Evolutionary conservation across 441 rosid species (phyloP).

Genomic region (Pelargonium citronellum): DNA sequence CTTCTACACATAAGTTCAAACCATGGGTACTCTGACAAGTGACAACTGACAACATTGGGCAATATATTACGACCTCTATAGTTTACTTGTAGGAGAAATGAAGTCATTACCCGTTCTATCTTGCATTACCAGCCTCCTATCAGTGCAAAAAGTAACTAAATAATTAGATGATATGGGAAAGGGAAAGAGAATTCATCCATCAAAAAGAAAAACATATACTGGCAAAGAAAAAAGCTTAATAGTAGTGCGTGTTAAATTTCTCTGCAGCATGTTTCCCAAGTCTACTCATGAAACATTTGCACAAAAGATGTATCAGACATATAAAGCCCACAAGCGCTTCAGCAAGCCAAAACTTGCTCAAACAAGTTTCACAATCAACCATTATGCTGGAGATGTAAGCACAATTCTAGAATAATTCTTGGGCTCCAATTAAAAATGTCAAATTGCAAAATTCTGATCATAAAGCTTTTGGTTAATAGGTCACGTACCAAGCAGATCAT

Average conservation of each 20-base stretch:
- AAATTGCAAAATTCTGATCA: constrained; percentile 14
- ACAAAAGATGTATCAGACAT: constrained; percentile 97
- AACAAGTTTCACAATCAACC: constrained; percentile 86
- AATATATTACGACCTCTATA: background rate
- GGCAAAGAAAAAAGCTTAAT: constrained; percentile 6
- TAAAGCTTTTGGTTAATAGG: constrained; percentile 42
- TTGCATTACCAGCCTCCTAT: background rate
- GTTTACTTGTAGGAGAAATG: background rate
- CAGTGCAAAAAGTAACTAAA: background rate
- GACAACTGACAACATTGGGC: too few species aligned
- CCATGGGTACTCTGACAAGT: background rate
- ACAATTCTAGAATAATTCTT: constrained; percentile 3
- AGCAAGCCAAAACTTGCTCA: constrained; percentile 98
- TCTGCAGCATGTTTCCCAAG: constrained; percentile 93
- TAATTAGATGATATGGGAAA: background rate
- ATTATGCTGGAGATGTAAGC: constrained; percentile 98
- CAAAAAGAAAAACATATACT: background rate
- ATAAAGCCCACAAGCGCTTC: constrained; percentile 85
- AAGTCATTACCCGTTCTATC: background rate
- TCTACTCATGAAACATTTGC: constrained; percentile 99
- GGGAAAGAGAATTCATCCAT: background rate
- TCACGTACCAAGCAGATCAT: constrained; percentile 79
- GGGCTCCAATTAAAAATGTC: constrained; percentile 8
- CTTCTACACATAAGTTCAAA: background rate
- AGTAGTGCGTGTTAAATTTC: constrained; percentile 26